Evolutionary conservation across 768 basidiomycete genomes (phyloP).

Genomic region (Tremella mesenterica): DNA sequence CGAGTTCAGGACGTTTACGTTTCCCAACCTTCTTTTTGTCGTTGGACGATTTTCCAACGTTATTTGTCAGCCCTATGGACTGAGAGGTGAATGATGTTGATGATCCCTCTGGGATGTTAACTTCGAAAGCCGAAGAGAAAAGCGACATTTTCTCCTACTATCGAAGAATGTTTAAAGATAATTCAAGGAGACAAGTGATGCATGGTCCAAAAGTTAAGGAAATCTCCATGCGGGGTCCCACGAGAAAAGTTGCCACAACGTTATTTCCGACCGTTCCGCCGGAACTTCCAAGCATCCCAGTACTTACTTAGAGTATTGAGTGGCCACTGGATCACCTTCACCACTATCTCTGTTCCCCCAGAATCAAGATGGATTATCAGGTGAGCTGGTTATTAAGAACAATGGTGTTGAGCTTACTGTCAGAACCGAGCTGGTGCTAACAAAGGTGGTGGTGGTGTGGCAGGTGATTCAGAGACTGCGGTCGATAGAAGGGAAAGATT

Average conservation of each 20-base stretch:
- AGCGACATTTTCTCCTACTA: constrained; percentile 25
- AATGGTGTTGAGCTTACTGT: constrained; percentile 1
- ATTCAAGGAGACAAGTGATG: no score
- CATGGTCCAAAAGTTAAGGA: background rate
- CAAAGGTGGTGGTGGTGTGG: constrained; percentile 48
- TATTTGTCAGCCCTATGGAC: no score
- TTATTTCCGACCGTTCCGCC: background rate
- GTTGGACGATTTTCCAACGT: background rate
- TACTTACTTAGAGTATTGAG: no score
- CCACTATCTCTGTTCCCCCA: no score
- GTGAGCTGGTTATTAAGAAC: constrained; percentile 3
- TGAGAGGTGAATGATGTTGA: constrained; percentile 9
- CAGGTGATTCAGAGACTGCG: constrained; percentile 88
- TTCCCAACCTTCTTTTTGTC: constrained; percentile 16
- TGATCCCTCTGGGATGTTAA: constrained; percentile 10
- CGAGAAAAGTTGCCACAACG: background rate
- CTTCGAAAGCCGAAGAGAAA: constrained; percentile 31
- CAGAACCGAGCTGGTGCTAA: constrained; percentile 44
- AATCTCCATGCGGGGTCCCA: background rate
- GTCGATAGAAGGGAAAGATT: constrained; percentile 90
- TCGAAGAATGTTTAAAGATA: background rate
- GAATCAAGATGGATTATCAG: constrained; percentile 31
- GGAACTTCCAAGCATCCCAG: background rate
- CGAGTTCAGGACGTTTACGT: constrained; percentile 31
- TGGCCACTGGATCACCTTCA: no score